Base-by-base conservation (phyloP, 176 grass and related monocot genomes). In the Themeda triandra region DNA sequence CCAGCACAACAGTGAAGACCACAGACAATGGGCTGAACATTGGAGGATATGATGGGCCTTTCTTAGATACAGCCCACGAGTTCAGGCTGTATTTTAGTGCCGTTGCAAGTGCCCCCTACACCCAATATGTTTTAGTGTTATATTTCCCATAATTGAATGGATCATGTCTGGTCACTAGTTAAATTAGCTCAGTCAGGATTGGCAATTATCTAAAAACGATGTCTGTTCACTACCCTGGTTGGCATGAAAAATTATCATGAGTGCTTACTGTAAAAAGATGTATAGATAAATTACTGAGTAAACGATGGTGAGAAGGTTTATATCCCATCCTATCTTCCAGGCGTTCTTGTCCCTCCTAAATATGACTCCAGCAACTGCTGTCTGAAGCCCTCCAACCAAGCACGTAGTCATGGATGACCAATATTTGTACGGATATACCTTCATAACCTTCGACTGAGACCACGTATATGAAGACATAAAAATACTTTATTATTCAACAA, bases 341-440 rank as follows among this genome's bases (percentile, higher is more conserved):
- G 79, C 62, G 0, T 49, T 46, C 23, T 40, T 74, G 58, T 94
- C 83, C 76, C 89, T 89, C 41, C 77, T 94, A 28, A 86, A 41
- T 46, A 94, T 77, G 48, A 94, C 75, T 53, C 86, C 89, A 19
- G 49, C 63, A 65, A 91, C 0, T 69, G 74, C 49, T 33, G 89
- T 89, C 24, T 94, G 86, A 66, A 94, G 37, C 18, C 85, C 88
- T 83, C 88, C 92, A 65, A 86, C 40, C 21, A 94, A 75, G 32
- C 92, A 94, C 10, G 86, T 91, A 2, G 62, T 77, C 88, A 91
- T 91, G 63, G 88, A 90, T 2, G 88, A 85, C 82, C 92, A 94
- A 60, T 86, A 93, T 65, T 90, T 93, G 78, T 85, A 93, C 0
- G 92, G 88, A 62, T 93, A 93, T 17, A 93, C 88, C 75, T 88